Evolutionary conservation across 2,329 filamentous ascomycete genomes (phyloP).

Genomic region (Paracorniculantispora psalliotae): DNA sequence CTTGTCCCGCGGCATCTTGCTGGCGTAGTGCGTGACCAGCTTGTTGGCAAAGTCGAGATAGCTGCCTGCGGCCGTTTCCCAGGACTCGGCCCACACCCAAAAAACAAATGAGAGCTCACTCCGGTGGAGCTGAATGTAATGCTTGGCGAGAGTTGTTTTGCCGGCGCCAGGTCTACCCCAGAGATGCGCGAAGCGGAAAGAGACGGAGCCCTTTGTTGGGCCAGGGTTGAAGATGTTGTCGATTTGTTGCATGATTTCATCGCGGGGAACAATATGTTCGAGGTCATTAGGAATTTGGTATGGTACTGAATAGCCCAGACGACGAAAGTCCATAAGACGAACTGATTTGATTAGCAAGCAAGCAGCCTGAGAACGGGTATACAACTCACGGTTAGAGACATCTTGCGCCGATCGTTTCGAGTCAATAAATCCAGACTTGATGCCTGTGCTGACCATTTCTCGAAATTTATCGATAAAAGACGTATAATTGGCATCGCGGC

Average conservation of each 20-base stretch:
- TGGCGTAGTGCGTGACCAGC: constrained; percentile 20
- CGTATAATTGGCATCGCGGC: constrained; percentile 22
- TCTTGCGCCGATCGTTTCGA: constrained; percentile 2
- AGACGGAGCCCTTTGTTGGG: constrained; percentile 13
- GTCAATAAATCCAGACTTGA: constrained; percentile 16
- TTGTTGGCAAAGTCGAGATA: constrained; percentile 22
- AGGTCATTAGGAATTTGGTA: constrained; percentile 6
- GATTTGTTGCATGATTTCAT: constrained; percentile 17
- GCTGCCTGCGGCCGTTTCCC: constrained; percentile 23
- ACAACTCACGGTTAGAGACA: neutral
- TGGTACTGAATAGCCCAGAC: neutral
- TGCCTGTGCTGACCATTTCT: constrained; percentile 18
- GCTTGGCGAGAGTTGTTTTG: constrained; percentile 22
- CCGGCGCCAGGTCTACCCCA: constrained; percentile 21
- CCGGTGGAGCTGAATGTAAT: constrained; percentile 20
- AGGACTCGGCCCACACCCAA: constrained; percentile 24
- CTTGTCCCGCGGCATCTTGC: constrained; percentile 13
- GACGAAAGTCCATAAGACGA: neutral
- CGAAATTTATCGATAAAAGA: constrained; percentile 21
- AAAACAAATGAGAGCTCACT: constrained; percentile 22
- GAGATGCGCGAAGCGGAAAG: constrained; percentile 20
- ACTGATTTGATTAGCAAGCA: neutral
- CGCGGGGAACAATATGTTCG: constrained; percentile 16
- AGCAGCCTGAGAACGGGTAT: neutral
- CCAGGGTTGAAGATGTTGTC: constrained; percentile 16